These are phyloP conservation scores for Leishmania mexicana DNA, from an alignment of 208 protist genomes.

Conservation along the genomic window DNA sequence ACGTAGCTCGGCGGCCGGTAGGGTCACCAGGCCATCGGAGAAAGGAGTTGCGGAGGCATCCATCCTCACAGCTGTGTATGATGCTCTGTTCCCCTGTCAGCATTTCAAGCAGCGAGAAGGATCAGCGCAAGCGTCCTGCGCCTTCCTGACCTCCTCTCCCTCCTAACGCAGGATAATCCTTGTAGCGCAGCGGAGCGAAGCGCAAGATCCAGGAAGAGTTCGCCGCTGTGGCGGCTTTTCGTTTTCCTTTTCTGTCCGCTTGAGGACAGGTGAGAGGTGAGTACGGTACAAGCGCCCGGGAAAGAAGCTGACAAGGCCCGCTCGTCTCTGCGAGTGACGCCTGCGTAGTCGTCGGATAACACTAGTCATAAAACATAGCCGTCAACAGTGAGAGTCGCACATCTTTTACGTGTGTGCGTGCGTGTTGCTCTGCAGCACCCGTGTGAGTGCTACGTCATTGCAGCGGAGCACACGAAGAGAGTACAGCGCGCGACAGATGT, in stretches of 20 bases:
- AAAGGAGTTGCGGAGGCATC: neutral
- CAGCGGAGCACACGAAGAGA: neutral
- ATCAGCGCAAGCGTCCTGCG: neutral
- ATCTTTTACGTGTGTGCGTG: neutral
- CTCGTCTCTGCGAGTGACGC: neutral
- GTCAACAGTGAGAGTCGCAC: neutral
- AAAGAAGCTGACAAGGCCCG: neutral
- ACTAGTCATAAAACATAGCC: neutral
- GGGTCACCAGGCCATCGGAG: neutral
- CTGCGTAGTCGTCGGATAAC: neutral
- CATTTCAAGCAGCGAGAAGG: neutral
- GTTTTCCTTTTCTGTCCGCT: neutral
- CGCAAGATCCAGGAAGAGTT: neutral
- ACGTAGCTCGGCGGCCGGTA: slow-evolving; percentile 8
- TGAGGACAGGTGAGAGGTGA: neutral
- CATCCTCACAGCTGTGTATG: neutral
- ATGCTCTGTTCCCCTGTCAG: neutral
- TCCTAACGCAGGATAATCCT: neutral
- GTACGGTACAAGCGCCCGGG: neutral
- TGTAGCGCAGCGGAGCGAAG: neutral
- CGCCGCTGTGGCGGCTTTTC: neutral
- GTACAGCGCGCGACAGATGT: neutral
- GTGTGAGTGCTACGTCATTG: neutral
- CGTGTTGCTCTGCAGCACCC: neutral
- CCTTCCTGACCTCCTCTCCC: neutral